Evolutionary conservation across 2,329 filamentous ascomycete species (phyloP), one percentile per base, ranked within the genome.

Genomic region (Monilinia laxa): DNA sequence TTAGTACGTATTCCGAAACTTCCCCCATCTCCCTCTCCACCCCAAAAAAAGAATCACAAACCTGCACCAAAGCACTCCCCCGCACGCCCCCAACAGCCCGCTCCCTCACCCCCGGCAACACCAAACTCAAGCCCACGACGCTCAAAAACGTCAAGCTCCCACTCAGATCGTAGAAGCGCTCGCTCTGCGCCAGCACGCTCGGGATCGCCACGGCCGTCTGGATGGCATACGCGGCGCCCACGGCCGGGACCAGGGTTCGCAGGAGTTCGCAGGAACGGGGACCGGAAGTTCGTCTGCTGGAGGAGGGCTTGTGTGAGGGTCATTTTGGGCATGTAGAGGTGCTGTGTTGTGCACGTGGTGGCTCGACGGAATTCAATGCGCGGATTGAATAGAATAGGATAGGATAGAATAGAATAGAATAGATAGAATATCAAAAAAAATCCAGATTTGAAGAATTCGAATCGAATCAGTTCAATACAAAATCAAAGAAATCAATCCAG

Each of bases 111-210:
- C 18, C 45, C 1, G 57, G 57, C 42, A 59, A 59, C 9, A 10
- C 25, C 20, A 59, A 16, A 14, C 42, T 35, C 20, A 59, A n/a
- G 0, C 42, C 57, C 28, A 49, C n/a, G 0, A 60, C 57, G 10
- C 57, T 31, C 57, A 60, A 25, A 38, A 51, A 60, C 0, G 57
- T 60, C 57, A 60, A 12, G 7, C 57, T 60, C 0, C 57, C 57
- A 80, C 49, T 78, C 74, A 88, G 76, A 74, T 91, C 89, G 75
- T 89, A 91, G 80, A 89, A 89, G 49, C 85, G 83, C 73, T 91
- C 89, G 9, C 85, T 84, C 72, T 86, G 82, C 42, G 80, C 79
- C 35, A 82, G 70, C 68, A 89, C 85, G 7, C 86, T 89, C 6
- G 88, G 88, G 2, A 88, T 75, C 5, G 85, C 88, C 9, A 86